Evolutionary conservation across 2,329 filamentous ascomycete species (phyloP).

Genomic region (Leptosphaerulina australis): DNA sequence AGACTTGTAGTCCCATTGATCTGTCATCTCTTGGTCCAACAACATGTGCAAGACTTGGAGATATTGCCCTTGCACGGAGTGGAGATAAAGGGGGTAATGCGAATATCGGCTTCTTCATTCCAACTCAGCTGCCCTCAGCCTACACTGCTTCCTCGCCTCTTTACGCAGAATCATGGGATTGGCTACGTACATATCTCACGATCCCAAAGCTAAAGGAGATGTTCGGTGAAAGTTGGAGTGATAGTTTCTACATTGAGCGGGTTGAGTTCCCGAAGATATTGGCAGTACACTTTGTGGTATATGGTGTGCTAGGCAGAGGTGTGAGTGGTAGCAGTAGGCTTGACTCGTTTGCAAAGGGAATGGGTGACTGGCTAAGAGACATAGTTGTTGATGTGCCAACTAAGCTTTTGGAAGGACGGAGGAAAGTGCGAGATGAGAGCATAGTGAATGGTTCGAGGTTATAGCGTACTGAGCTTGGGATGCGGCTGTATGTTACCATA

Average conservation of each 20-base stretch:
- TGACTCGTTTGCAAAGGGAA: constrained; percentile 60
- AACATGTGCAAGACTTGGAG: constrained; percentile 44
- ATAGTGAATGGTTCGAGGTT: background rate
- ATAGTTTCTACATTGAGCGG: constrained; percentile 33
- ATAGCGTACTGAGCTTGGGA: too few species aligned
- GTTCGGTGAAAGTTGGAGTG: constrained; percentile 36
- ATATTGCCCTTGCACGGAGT: constrained; percentile 53
- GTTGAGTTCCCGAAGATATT: constrained; percentile 41
- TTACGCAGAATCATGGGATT: constrained; percentile 39
- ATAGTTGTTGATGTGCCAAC: constrained; percentile 52
- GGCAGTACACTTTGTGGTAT: constrained; percentile 48
- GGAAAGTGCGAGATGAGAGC: constrained; percentile 3
- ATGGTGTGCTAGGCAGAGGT: constrained; percentile 47
- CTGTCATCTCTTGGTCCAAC: constrained; percentile 33
- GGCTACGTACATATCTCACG: constrained; percentile 40
- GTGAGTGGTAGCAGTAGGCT: constrained; percentile 57
- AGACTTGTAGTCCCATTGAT: constrained; percentile 42
- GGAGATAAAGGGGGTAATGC: constrained; percentile 47
- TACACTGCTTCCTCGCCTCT: constrained; percentile 29
- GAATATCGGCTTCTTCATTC: constrained; percentile 49
- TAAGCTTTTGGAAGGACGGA: constrained; percentile 32
- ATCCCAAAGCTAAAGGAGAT: constrained; percentile 35
- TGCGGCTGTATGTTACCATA: too few species aligned
- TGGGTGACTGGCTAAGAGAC: constrained; percentile 59
- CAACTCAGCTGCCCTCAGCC: constrained; percentile 36